Base-by-base conservation (phyloP, 2,329 filamentous ascomycete genomes). In the Coniosporium tulheliwenetii region DNA sequence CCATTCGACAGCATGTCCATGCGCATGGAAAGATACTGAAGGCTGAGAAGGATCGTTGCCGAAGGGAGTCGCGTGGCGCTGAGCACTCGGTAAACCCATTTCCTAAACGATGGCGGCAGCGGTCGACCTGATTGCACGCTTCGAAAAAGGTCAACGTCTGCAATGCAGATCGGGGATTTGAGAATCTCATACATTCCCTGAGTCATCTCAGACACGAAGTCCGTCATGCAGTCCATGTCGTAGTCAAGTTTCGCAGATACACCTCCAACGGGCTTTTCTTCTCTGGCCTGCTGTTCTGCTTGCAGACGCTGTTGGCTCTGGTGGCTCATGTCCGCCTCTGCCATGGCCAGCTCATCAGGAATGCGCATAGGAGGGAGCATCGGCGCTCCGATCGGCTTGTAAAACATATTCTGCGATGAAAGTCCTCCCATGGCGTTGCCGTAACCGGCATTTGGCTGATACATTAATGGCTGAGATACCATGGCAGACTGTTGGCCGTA, bases 191-290 rank as follows among this genome's bases (percentile, higher is more conserved):
- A 78, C 73, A 82, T 74, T 69, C 74, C 72, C 61, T 81, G 71
- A 45, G 86, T 78, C 77, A 89, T 93, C 58, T 93, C 84, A 47
- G 85, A 81, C 57, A 94, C 86, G 62, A 93, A 95, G 59, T 93
- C 85, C 47, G 85, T 81, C 87, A 94, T 95, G 61, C 82, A 71
- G 58, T 93, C 85, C 77, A 94, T 89, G 63, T 94, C 86, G 61
- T 95, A 95, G 69, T 94, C 87, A 63, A 95, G 76, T 65, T 93
- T 83, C 54, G 85, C 85, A 52, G 87, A 91, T 33, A 95, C 87
- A 52, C 87, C 87, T 58, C 87, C 86, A 41, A 74, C 74, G n/a
- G 74, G 64, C 58, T 78, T 79, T 50, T 79, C 75, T 51, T 79
- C 75, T 58, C 78, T 79, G 19, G 51, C 50, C 39, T 58, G 57